Conservation (phyloP, 164 flowering plant species). For the Aristolochia californica region DNA sequence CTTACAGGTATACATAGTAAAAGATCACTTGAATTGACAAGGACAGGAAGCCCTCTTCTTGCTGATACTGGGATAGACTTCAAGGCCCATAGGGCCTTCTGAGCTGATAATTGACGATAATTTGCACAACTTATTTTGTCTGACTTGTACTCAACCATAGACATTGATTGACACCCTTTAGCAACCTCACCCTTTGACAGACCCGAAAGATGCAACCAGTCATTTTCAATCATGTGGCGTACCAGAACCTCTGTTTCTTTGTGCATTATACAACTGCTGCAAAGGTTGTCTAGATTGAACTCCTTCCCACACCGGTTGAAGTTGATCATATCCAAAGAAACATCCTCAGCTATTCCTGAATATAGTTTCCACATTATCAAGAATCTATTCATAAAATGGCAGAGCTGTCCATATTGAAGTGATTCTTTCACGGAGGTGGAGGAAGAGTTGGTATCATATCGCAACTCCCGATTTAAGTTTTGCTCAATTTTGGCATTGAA, state of each 20-base stretch:
- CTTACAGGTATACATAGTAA: conserved; percentile 74
- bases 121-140: conserved; percentile 23
- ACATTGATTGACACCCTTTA: conserved; percentile 12
- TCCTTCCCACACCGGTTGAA: conserved; percentile 7
- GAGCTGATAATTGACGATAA: conserved; percentile 45
- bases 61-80: conserved; percentile 74
- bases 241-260: conserved; percentile 29
- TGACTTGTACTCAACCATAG: conserved; percentile 6
- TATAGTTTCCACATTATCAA: conserved; percentile 41
- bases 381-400: conserved; percentile 77
- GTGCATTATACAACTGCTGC: conserved; percentile 29
- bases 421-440: conserved; percentile 12
- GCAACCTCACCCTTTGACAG: conserved; percentile 25
- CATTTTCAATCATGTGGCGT: conserved; percentile 73
- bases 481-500: conserved; percentile 32
- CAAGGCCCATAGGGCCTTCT: conserved; percentile 41
- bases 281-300: conserved; percentile 11
- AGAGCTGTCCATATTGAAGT: conserved; percentile 34
- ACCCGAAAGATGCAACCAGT: conserved; percentile 72
- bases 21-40: conserved; percentile 44
- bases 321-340: conserved; percentile 8
- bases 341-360: conserved; percentile 2
- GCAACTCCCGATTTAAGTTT: conserved; percentile 14
- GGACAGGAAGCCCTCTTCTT: conserved; percentile 79
- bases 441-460: conserved; percentile 14